Conservation (phyloP, 2,329 filamentous ascomycete species). For the Grosmannia huntii region DNA sequence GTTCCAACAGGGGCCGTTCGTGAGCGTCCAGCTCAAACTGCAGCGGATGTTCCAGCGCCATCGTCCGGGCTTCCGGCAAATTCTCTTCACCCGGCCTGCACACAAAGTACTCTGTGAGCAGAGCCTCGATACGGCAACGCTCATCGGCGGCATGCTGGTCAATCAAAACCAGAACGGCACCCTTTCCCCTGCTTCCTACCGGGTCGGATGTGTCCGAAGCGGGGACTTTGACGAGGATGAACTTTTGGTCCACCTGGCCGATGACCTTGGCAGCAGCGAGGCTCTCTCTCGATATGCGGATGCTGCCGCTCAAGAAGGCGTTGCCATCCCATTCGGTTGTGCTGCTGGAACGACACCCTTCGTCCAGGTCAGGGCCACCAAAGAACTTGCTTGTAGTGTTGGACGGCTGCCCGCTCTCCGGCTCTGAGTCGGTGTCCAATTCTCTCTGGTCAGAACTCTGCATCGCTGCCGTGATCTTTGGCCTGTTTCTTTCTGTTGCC, state of each 20-base stretch:
- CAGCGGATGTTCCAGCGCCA: slow-evolving; percentile 38
- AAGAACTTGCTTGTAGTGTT: background rate
- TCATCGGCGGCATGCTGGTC: slow-evolving; percentile 97
- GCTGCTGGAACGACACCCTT: too few species aligned
- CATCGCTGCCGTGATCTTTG: too few species aligned
- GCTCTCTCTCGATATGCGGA: slow-evolving; percentile 46
- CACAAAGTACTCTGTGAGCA: slow-evolving; percentile 46
- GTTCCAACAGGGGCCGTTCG: slow-evolving; percentile 48
- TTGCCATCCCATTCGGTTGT: too few species aligned
- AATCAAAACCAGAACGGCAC: slow-evolving; percentile 51
- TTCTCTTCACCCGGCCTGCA: background rate
- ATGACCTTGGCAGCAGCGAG: slow-evolving; percentile 54
- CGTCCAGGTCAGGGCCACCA: background rate
- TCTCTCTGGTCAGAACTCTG: too few species aligned
- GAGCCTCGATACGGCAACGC: slow-evolving; percentile 61
- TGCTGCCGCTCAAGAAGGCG: background rate
- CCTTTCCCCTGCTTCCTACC: too few species aligned
- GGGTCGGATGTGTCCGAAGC: background rate
- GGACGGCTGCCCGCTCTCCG: background rate
- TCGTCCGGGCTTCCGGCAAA: slow-evolving; percentile 16
- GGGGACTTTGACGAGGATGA: slow-evolving; percentile 52
- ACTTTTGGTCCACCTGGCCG: slow-evolving; percentile 80
- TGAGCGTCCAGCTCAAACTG: slow-evolving; percentile 49
- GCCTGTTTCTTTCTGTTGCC: background rate
- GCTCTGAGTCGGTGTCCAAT: background rate